These are phyloP conservation scores for Solanum rostratum DNA, from an alignment of 257 asterid species.

Conservation along the genomic window DNA sequence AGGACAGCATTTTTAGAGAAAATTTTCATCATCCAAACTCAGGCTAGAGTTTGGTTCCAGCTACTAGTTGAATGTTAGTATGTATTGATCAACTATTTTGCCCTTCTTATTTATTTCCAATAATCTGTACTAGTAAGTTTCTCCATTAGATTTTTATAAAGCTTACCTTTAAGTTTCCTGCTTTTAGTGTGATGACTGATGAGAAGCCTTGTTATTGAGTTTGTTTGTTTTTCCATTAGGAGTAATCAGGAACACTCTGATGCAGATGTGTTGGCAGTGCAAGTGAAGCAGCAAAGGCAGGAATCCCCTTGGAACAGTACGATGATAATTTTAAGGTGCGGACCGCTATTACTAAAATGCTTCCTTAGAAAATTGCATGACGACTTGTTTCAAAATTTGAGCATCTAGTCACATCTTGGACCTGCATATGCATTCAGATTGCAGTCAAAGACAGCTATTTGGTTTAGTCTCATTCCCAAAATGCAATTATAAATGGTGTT, in stretches of 20 bases:
- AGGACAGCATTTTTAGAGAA: not conserved
- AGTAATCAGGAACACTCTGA: conserved; percentile 17
- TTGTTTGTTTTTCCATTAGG: conserved; percentile 10
- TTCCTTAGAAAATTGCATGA: not conserved
- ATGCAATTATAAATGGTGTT: not conserved
- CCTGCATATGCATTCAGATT: not conserved
- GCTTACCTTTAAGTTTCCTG: not conserved
- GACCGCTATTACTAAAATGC: not conserved
- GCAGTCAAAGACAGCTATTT: not conserved
- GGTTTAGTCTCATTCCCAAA: not conserved
- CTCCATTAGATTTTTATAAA: not conserved
- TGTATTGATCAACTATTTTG: not conserved
- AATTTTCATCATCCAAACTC: not conserved
- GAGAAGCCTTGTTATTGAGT: not conserved
- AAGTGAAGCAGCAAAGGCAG: conserved; percentile 80
- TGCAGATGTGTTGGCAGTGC: conserved; percentile 74
- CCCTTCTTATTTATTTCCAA: not conserved
- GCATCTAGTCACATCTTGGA: not conserved
- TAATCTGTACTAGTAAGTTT: not conserved
- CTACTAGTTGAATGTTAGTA: not conserved
- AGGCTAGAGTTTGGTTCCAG: not conserved
- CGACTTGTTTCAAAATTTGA: not conserved
- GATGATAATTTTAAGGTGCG: conserved; percentile 35
- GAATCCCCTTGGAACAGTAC: conserved; percentile 58
- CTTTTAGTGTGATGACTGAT: not conserved